Base-by-base conservation (phyloP, 2,329 filamentous ascomycete species). In the Coniochaeta ligniaria region DNA sequence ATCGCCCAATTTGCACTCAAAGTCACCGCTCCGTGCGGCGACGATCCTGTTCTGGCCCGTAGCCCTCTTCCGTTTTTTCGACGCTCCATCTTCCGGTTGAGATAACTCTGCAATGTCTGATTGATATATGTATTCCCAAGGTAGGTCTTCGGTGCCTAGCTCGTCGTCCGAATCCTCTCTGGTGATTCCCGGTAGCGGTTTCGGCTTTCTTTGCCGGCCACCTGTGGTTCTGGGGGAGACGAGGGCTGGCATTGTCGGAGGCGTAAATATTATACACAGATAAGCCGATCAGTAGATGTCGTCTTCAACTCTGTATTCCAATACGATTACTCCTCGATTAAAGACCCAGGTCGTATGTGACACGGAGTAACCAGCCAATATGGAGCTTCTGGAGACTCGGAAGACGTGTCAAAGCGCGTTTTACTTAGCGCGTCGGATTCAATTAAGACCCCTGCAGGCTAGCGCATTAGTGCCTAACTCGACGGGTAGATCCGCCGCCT, bases 151-250 rank as follows among this genome's bases (percentile, higher is more conserved):
- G 38, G 83, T 79, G 31, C 86, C 89, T 26, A 96, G 83, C 72
- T 96, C 94, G 73, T 96, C 92, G 72, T 96, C 92, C 0, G 91
- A 96, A 71, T 96, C 89, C 63, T 95, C 90, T 67, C 89, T 82
- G 7, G 79, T 75, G 12, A 92, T 80, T 33, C 87, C 88, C 73
- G 85, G 62, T 75, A 70, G 61, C 24, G 60, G 65, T 54, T 65
- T 66, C n/a, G 58, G 43, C 16, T 47, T 60, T 24, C 65, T 57
- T 24, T 47, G 59, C 45, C 59, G 63, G 16, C 59, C 17, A 38
- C n/a, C 50, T 24, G 38, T 52, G 45, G 47, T n/a, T 58, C 9
- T 47, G 6, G 43, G 4, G 20, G 43, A 47, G 20, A 47, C 22
- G 35, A 45, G 22, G 24, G 41, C 56, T 57, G 41, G 11, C 57